Evolutionary conservation across 305 asterid genomes (phyloP), one percentile per base, ranked within the genome.

Genomic region (Striga hermonthica): DNA sequence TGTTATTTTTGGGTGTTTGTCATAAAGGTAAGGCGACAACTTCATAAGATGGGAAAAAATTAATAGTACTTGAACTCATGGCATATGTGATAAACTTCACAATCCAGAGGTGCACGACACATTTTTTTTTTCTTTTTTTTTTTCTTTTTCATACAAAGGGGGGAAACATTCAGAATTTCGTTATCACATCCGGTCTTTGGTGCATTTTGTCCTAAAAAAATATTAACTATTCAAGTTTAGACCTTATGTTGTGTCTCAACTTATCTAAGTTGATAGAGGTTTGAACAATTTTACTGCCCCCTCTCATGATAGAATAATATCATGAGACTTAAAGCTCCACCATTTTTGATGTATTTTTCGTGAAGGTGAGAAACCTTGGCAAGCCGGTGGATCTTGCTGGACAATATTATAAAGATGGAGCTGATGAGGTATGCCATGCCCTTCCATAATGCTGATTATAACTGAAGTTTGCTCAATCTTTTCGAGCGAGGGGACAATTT

Each of bases 381-480:
- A 92, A 87, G 80, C 98, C 98, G 48, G 98, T 92, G 50, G 98
- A 84, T 43, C 97, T 89, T 75, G 97, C 98, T 64, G 90, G 86
- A 57, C 87, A 83, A 66, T 89, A 92, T 69, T 92, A 92, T 81
- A 78, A 62, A 72, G 96, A 92, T 74, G 97, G 98, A 69, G 98
- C 98, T 62, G 98, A 92, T 71, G 98, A 89, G 97, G 98, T 89
- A 79, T 71, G 71, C 28, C 73, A 63, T 53, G 49, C 56, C 48
- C 67, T 73, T 36, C 31, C 38, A 64, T 14, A 64, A 53, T 44
- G 39, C 35, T 5, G 12, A 34, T 34, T 41, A 48, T 55, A 43
- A 50, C 14, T 69, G 47, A 36, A 69, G 52, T 57, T 62, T 49
- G 59, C 39, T 64, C 40, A 55, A 57, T 48, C 10, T 37, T 35